phyloP scores from a whole-genome alignment of 148 eudicot genomes.

The Oxyria digyna region DNA sequence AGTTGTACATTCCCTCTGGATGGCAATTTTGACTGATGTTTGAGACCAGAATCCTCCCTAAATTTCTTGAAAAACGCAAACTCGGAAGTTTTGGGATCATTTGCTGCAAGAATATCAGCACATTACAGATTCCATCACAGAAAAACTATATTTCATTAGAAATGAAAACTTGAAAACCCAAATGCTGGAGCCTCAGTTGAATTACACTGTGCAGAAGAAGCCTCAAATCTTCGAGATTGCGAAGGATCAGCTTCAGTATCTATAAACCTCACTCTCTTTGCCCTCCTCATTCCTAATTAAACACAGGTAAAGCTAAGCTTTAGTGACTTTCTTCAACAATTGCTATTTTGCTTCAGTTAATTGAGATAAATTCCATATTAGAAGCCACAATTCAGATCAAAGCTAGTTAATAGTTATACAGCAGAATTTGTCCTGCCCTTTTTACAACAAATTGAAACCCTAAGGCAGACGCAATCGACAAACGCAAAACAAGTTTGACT shows the following conservation, averaged over 20 bases:
- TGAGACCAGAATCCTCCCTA: neutral
- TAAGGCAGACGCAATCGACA: neutral
- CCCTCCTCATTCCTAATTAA: neutral
- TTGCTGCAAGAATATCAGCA: neutral
- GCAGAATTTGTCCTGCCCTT: neutral
- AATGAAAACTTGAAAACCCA: neutral
- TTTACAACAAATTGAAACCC: neutral
- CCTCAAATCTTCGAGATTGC: neutral
- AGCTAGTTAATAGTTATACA: neutral
- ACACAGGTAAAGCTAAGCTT: neutral
- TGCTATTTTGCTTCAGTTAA: neutral
- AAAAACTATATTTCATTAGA: neutral
- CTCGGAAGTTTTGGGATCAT: constrained; percentile 8
- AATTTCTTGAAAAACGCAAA: constrained; percentile 6
- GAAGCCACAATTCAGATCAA: neutral
- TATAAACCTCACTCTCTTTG: constrained; percentile 3
- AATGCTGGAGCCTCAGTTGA: neutral
- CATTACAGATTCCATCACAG: neutral
- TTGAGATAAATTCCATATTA: neutral
- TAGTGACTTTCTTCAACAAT: neutral
- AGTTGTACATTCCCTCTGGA: neutral
- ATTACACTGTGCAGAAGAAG: constrained; percentile 1
- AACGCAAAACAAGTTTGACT: neutral
- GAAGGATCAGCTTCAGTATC: neutral
- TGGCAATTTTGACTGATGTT: neutral